These are phyloP conservation scores for Craterostigma plantagineum DNA, from an alignment of 257 asterid species.

Conservation along the genomic window DNA sequence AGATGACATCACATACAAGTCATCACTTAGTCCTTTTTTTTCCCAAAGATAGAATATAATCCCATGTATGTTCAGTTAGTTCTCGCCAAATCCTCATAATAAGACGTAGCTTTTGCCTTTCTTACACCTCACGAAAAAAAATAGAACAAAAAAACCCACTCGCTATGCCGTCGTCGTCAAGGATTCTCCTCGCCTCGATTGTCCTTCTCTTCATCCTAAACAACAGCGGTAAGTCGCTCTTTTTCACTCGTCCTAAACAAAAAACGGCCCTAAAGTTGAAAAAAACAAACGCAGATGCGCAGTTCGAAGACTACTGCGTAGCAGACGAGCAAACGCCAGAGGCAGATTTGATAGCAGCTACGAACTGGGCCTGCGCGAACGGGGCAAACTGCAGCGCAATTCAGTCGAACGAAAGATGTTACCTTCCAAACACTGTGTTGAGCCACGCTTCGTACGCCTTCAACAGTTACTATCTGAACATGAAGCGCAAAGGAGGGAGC, in stretches of 20 bases:
- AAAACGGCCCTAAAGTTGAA: too few species aligned
- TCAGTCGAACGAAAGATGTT: conserved; percentile 25
- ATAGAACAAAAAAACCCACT: background rate
- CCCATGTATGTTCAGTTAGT: too few species aligned
- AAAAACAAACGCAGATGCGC: conserved; percentile 22
- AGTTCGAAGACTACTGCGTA: conserved; percentile 60
- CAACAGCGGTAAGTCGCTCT: too few species aligned
- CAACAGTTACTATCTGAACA: conserved; percentile 69
- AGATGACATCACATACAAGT: too few species aligned
- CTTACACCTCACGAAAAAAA: too few species aligned
- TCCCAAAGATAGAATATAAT: too few species aligned
- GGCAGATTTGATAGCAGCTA: conserved; percentile 30
- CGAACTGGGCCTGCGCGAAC: conserved; percentile 64
- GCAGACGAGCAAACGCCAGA: conserved; percentile 75
- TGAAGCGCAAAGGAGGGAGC: conserved; percentile 46
- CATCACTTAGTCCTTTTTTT: too few species aligned
- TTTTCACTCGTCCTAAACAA: too few species aligned
- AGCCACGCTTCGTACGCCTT: conserved; percentile 74
- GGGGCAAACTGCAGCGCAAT: conserved; percentile 61
- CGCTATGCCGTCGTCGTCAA: too few species aligned
- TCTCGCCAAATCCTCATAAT: too few species aligned
- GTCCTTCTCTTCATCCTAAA: background rate
- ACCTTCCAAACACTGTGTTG: conserved; percentile 29
- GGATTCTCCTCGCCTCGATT: background rate
- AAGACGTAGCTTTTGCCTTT: too few species aligned